Evolutionary conservation across 768 basidiomycete genomes (phyloP).

Genomic region (Vararia minispora): DNA sequence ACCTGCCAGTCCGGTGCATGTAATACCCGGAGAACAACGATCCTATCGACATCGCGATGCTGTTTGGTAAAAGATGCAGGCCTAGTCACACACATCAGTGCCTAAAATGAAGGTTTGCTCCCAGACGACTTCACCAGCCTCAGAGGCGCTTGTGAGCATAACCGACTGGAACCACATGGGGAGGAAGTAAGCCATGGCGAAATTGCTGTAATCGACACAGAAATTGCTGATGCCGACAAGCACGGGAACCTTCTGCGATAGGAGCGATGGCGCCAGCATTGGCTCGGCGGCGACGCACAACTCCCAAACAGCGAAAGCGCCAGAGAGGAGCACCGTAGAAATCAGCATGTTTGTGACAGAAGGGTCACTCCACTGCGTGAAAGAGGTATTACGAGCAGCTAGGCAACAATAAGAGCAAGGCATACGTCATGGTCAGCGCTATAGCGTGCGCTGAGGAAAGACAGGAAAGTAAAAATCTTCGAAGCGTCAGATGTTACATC

Average conservation of each 20-base stretch:
- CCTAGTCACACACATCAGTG: no score
- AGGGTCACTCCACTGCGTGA: conserved; percentile 15
- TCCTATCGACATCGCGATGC: conserved; percentile 46
- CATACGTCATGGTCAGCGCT: conserved; percentile 55
- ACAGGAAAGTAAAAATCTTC: conserved; percentile 39
- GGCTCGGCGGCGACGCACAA: conserved; percentile 58
- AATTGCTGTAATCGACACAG: conserved; percentile 64
- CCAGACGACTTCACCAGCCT: conserved; percentile 43
- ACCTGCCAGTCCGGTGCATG: conserved; percentile 54
- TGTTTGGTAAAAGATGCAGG: conserved; percentile 51
- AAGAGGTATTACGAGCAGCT: background rate
- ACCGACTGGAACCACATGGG: conserved; percentile 84
- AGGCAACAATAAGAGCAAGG: background rate
- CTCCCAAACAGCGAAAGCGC: conserved; percentile 54
- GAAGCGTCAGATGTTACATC: conserved; percentile 27
- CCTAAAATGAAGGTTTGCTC: no score
- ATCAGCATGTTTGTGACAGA: conserved; percentile 42
- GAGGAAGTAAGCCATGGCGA: conserved; percentile 68
- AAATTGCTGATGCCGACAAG: conserved; percentile 66
- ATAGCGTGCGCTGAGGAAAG: conserved; percentile 60
- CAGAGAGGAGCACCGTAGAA: conserved; percentile 30
- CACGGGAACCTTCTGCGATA: conserved; percentile 58
- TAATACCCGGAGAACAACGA: conserved; percentile 51
- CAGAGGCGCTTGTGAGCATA: conserved; percentile 51
- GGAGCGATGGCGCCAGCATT: conserved; percentile 54